These are phyloP conservation scores for Colletotrichum navitas DNA, from an alignment of 2,329 filamentous ascomycete genomes.

Conservation along the genomic window DNA sequence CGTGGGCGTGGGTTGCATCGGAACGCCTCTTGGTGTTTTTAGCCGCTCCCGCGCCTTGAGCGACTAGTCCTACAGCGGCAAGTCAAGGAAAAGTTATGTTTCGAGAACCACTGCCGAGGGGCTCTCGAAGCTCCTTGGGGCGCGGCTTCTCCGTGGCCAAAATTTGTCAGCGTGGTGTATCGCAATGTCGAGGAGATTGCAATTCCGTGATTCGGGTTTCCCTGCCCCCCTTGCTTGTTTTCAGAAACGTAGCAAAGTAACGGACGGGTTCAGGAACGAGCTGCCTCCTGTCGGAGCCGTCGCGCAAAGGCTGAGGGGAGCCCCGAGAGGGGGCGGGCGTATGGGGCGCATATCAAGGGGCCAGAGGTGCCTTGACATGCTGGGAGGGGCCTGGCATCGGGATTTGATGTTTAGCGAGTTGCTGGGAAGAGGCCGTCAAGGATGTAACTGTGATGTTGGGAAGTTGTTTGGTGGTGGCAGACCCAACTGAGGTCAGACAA, in stretches of 20 bases:
- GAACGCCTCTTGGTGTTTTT: constrained; percentile 19
- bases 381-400: constrained; percentile 13
- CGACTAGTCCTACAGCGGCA: constrained; percentile 16
- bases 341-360: constrained; percentile 12
- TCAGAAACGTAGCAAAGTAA: constrained; percentile 6
- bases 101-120: constrained; percentile 8
- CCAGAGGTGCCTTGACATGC: constrained; percentile 20
- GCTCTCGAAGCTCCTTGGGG: not conserved
- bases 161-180: constrained; percentile 11
- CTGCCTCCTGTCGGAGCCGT: constrained; percentile 31
- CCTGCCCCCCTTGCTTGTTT: constrained; percentile 8
- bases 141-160: constrained; percentile 1
- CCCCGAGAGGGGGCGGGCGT: constrained; percentile 8
- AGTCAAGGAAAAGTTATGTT: constrained; percentile 7
- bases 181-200: not conserved
- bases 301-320: constrained; percentile 15
- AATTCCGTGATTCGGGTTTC: constrained; percentile 17
- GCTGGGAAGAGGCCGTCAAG: constrained; percentile 14
- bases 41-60: constrained; percentile 27
- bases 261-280: constrained; percentile 13
- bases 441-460: constrained; percentile 34
- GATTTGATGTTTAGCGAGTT: not conserved
- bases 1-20: not conserved
- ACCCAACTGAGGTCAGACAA: constrained; percentile 6
- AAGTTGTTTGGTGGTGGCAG: constrained; percentile 6